A percentile compares a stretch with the other conserved stretches of the same genome.
Conservation (phyloP, 1,284 basidiomycete species). For the Porodaedalea pini region DNA sequence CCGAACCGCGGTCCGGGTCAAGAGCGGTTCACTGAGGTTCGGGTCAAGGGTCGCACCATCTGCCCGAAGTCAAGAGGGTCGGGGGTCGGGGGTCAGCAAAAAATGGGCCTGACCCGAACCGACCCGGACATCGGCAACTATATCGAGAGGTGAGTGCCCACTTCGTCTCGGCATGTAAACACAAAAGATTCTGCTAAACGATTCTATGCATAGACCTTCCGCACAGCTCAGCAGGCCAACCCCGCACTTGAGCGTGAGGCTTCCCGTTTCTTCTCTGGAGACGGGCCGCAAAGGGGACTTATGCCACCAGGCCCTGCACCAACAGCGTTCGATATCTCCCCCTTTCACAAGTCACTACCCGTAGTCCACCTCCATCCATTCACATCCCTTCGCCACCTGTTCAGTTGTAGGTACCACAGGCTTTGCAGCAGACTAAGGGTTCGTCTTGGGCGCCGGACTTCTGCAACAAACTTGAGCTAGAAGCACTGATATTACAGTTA, state of each 20-base stretch:
- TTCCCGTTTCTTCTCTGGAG: constrained; percentile 59
- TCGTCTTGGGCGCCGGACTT: constrained; percentile 65
- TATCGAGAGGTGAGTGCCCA: constrained; percentile 42
- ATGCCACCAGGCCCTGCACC: constrained; percentile 33
- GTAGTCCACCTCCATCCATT: constrained; percentile 26
- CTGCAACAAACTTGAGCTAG: constrained; percentile 29
- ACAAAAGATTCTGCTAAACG: constrained; percentile 14
- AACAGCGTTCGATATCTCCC: constrained; percentile 52
- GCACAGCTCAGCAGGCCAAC: constrained; percentile 44
- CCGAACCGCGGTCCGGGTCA: no score
- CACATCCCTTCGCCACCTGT: constrained; percentile 25
- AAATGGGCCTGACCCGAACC: no score
- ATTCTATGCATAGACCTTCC: constrained; percentile 49
- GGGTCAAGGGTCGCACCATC: no score
- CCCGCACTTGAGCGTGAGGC: constrained; percentile 58
- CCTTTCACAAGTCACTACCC: constrained; percentile 55
- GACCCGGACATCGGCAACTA: no score
- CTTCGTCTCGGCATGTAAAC: constrained; percentile 4
- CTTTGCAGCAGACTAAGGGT: constrained; percentile 28
- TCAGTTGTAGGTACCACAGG: constrained; percentile 33
- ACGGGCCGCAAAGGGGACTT: constrained; percentile 28
- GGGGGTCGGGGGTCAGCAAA: no score
- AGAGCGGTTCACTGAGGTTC: no score
- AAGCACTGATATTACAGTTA: background rate
- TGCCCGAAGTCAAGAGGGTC: no score